A percentile compares a stretch with the other conserved stretches of the same genome.
Evolutionary conservation across 306 rosid genomes (phyloP).

Genomic region (Prunus salicina): DNA sequence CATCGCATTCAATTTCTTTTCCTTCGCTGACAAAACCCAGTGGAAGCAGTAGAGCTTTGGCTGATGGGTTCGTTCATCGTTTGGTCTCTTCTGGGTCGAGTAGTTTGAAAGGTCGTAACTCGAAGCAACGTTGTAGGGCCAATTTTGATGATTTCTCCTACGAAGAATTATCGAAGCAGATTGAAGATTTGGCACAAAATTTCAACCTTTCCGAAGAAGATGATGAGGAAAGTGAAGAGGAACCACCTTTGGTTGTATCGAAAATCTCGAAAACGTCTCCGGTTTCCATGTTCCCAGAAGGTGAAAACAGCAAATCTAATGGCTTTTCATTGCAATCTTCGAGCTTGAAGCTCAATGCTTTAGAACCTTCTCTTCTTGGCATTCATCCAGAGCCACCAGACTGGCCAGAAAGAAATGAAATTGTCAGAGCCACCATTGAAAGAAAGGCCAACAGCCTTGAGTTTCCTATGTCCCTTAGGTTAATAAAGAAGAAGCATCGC

Average conservation of each 20-base stretch:
- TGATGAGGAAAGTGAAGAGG: constrained; percentile 9
- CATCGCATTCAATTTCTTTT: constrained; percentile 22
- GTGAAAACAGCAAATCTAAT: neutral
- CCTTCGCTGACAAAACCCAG: constrained; percentile 14
- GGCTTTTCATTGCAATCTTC: constrained; percentile 13
- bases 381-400: constrained; percentile 55
- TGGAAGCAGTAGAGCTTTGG: constrained; percentile 21
- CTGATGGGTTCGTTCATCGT: constrained; percentile 16
- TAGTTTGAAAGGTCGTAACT: constrained; percentile 17
- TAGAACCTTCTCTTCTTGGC: constrained; percentile 52
- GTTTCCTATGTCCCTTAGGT: constrained; percentile 54
- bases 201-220: neutral
- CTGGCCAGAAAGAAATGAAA: constrained; percentile 62
- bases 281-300: neutral
- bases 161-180: constrained; percentile 28
- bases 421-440: constrained; percentile 36
- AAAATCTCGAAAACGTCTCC: constrained; percentile 14
- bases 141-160: constrained; percentile 33
- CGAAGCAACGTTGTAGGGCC: constrained; percentile 26
- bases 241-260: constrained; percentile 19
- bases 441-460: constrained; percentile 45
- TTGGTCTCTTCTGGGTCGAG: constrained; percentile 12
- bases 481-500: constrained; percentile 57
- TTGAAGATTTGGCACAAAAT: constrained; percentile 15
- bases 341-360: constrained; percentile 24